Base-by-base conservation (phyloP, 306 rosid species). In the Inga leiocalycina region DNA sequence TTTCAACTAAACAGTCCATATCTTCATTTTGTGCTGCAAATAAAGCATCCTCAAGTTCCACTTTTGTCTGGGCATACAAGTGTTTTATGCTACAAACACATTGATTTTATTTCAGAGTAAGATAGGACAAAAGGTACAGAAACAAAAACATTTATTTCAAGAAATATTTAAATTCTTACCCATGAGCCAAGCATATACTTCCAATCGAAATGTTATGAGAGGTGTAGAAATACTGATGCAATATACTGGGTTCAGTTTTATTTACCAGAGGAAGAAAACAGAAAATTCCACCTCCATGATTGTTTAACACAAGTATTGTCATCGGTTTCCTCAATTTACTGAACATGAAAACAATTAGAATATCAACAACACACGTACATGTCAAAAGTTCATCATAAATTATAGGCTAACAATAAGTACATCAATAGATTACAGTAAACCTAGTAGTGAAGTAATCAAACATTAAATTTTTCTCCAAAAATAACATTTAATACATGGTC, bases 271-370 rank as follows among this genome's bases (percentile, higher is more conserved):
- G 98, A 83, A 95, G 98, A 72, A 87, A 87, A 79, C 99, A 91
- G 90, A 95, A 95, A 85, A 95, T 95, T 79, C 91, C 99, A 85
- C 99, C 99, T 80, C 99, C 99, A 41, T 87, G 98, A 86, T 95
- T 95, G 86, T 95, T 95, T 80, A 91, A 81, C 81, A 93, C 94
- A 66, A 95, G 80, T 75, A 95, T 83, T 8, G 96, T 93, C 92
- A 95, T 90, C 73, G 99, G 97, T 88, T 91, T 95, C 91, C 99
- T 90, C 80, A 81, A 72, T 51, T 80, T 82, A 94, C 99, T 95
- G 79, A 84, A 90, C 67, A 71, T 80, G 68, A 71, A 67, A 72
- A 65, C 78, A 64, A 71, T 85, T 74, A 76, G 64, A 81, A 67
- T 16, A 79, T 73, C 62, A 85, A 78, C 22, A 46, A 76, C 45